phyloP scores from a whole-genome alignment of 441 rosid genomes.

The Pelargonium myrrhifolium region DNA sequence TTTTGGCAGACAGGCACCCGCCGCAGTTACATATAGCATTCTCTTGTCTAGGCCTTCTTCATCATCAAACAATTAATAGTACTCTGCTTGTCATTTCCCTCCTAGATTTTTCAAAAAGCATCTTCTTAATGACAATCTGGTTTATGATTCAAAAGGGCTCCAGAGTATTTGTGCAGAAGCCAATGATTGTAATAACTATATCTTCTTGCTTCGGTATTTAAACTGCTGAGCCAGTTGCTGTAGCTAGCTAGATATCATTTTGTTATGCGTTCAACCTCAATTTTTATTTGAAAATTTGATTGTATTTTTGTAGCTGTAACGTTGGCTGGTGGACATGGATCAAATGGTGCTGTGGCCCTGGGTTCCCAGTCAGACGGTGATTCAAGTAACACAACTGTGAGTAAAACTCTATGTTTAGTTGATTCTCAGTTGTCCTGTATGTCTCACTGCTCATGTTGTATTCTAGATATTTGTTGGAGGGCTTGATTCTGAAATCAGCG shows the following conservation, averaged over 20 bases:
- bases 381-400: constrained; percentile 75
- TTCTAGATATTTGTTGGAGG: constrained; percentile 90
- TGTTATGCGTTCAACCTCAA: constrained; percentile 4
- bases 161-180: no score
- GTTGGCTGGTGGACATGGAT: constrained; percentile 73
- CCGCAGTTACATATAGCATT: no score
- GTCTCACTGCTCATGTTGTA: constrained; percentile 17
- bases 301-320: constrained; percentile 49
- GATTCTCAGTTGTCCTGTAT: constrained; percentile 6
- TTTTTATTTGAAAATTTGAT: constrained; percentile 14
- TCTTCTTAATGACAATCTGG: no score
- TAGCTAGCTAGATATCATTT: background rate
- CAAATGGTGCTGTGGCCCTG: constrained; percentile 49
- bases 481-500: constrained; percentile 69
- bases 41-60: no score
- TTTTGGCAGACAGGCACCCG: no score
- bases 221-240: background rate
- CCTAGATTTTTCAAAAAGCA: no score
- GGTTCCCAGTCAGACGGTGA: constrained; percentile 63
- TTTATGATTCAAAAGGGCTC: no score
- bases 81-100: no score
- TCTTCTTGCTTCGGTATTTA: background rate
- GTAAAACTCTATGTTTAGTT: constrained; percentile 27
- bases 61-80: no score
- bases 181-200: no score